Evolutionary conservation across 352 stramenopile species (phyloP), one percentile per base, ranked within the genome.

Genomic region (Globisporangium barbulae): DNA sequence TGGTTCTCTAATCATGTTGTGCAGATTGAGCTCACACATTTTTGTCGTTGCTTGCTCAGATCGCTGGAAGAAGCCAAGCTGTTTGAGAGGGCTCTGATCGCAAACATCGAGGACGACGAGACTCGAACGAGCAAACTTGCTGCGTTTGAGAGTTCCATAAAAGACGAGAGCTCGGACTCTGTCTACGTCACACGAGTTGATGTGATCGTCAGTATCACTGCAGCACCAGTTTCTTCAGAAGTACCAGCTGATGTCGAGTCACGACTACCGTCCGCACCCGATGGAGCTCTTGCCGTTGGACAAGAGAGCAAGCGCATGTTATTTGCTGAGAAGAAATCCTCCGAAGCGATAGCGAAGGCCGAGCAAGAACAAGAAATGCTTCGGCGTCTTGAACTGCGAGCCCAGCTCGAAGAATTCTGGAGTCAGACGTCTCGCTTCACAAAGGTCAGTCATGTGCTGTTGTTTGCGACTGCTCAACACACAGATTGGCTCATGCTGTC

Each of bases 1-100:
- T 49, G n/a, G 1, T n/a, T 39, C 0, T 0, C 19, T 25, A 22
- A 42, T 15, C 7, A 17, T 15, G 5, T 17, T 30, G 1, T 3
- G 42, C 41, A 30, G 10, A 15, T 28, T 55, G 6, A 41, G 15
- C 33, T 45, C 42, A 48, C 37, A 30, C 28, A 12, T 7, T 21
- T 50, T 12, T 3, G n/a, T 42, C 31, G 31, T 17, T 56, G n/a
- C 6, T 28, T 28, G 4, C 22, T 12, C 44, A 87, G 78, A 41
- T 76, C 68, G 7, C 5, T 75, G 9, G 81, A 88, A 1, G 78
- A 90, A 65, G 74, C 73, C 9, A 88, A 84, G 28, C 65, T 87
- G 9, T 65, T 90, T 5, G 81, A 90, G 52, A 80, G 74, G 31
- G 39, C 64, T 17, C 28, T 73, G 56, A 45, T 78, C 54, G 55